Evolutionary conservation across 768 basidiomycete species (phyloP).

Genomic region (Rhizopogon vulgaris): DNA sequence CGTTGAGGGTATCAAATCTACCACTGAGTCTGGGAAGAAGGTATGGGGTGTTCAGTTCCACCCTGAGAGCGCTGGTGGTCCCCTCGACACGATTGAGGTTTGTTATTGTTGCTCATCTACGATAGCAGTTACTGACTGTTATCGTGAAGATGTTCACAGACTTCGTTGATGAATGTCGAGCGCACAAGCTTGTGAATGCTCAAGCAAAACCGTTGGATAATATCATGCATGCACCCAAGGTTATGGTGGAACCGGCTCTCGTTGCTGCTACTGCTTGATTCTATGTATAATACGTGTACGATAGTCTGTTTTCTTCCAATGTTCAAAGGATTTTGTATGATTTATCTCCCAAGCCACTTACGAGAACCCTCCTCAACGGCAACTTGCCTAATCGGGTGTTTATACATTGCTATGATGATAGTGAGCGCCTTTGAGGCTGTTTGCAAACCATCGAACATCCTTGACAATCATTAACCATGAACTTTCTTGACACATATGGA

Average conservation of each 20-base stretch:
- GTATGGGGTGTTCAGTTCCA: slow-evolving; percentile 99
- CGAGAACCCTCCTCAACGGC: background rate
- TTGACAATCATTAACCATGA: slow-evolving; percentile 38
- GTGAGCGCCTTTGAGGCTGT: background rate
- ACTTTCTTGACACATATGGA: slow-evolving; percentile 70
- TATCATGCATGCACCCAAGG: slow-evolving; percentile 13
- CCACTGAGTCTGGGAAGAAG: slow-evolving; percentile 78
- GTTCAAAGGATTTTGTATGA: too few species aligned
- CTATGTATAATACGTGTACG: slow-evolving; percentile 7
- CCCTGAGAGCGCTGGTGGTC: slow-evolving; percentile 97
- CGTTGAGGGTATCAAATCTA: slow-evolving; percentile 97
- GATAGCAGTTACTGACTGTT: background rate
- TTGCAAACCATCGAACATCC: background rate
- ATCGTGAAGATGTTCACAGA: slow-evolving; percentile 82
- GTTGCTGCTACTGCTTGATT: slow-evolving; percentile 26
- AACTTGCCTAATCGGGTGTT: slow-evolving; percentile 10
- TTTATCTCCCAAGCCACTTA: too few species aligned
- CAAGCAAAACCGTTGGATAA: slow-evolving; percentile 10
- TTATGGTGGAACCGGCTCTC: slow-evolving; percentile 14
- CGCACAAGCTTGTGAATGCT: slow-evolving; percentile 37
- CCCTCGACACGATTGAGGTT: slow-evolving; percentile 96
- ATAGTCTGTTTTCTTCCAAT: background rate
- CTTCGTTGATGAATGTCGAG: slow-evolving; percentile 77
- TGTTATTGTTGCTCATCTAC: slow-evolving; percentile 12
- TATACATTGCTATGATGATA: background rate